phyloP scores from a whole-genome alignment of 208 protist species.

The Trypanosoma congolense region DNA sequence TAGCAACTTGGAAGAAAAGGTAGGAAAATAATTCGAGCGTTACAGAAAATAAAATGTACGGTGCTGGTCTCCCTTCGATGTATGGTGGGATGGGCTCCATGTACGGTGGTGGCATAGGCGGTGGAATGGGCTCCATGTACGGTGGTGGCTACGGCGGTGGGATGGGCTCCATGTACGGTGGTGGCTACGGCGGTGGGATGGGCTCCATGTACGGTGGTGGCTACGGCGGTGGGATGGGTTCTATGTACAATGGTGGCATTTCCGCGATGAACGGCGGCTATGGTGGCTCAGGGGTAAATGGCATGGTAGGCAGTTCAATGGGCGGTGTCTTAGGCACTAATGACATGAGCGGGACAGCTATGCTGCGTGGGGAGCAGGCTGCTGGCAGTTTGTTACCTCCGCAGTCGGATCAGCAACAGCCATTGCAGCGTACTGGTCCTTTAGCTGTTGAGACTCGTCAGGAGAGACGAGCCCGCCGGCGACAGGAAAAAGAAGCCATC shows the following conservation, averaged over 20 bases:
- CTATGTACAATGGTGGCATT: conserved; percentile 7
- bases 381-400: conserved; percentile 12
- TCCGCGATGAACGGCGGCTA: conserved; percentile 27
- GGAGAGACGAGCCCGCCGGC: conserved; percentile 51
- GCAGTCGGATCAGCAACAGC: conserved; percentile 9
- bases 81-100: conserved; percentile 14
- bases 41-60: conserved; percentile 12
- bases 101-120: conserved; percentile 26
- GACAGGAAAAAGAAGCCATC: conserved; percentile 57
- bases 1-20: too few relatives aligned
- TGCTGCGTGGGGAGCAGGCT: conserved; percentile 3
- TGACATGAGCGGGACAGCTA: not conserved
- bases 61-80: conserved; percentile 13
- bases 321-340: not conserved
- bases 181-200: conserved; percentile 31
- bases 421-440: not conserved
- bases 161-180: conserved; percentile 34
- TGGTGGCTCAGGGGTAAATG: conserved; percentile 6
- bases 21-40: too few relatives aligned
- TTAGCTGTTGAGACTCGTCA: conserved; percentile 43
- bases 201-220: conserved; percentile 23
- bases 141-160: conserved; percentile 28
- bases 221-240: conserved; percentile 18
- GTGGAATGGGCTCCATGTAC: conserved; percentile 39
- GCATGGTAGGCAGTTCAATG: conserved; percentile 11